Conservation (phyloP, 73 alveolate species). For the Paramecium primaurelia region DNA sequence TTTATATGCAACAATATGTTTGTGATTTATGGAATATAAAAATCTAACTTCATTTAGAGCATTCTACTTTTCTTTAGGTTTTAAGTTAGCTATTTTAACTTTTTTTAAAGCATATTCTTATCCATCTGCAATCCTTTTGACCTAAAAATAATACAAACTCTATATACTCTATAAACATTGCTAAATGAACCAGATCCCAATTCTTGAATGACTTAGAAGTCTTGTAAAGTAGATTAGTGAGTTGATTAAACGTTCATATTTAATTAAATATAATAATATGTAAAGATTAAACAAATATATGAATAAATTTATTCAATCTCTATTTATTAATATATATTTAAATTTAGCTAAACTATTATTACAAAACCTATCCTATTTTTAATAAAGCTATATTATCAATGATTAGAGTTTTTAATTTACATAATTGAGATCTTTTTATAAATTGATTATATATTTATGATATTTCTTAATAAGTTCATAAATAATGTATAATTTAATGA, state of each 20-base stretch:
- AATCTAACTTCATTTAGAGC: conserved; percentile 68
- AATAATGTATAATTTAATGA: background rate
- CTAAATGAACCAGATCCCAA: conserved; percentile 66
- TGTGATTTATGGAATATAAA: conserved; percentile 56
- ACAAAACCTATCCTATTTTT: background rate
- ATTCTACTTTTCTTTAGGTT: conserved; percentile 59
- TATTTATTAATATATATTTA: too few relatives aligned
- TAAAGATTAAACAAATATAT: background rate
- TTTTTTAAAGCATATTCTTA: conserved; percentile 64
- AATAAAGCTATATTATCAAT: background rate
- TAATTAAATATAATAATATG: background rate
- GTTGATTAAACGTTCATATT: conserved; percentile 48
- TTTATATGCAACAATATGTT: conserved; percentile 54
- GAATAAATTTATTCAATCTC: background rate
- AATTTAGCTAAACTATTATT: background rate
- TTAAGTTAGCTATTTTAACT: conserved; percentile 50
- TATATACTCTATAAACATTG: conserved; percentile 50
- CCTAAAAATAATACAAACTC: background rate
- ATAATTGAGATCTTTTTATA: background rate
- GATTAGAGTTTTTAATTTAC: background rate
- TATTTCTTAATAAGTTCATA: background rate
- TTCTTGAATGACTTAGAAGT: conserved; percentile 53
- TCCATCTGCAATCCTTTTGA: conserved; percentile 57
- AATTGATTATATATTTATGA: background rate
- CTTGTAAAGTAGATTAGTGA: conserved; percentile 37